phyloP scores from a whole-genome alignment of 1,139 yeast species.

The Suhomyces kunorum region DNA sequence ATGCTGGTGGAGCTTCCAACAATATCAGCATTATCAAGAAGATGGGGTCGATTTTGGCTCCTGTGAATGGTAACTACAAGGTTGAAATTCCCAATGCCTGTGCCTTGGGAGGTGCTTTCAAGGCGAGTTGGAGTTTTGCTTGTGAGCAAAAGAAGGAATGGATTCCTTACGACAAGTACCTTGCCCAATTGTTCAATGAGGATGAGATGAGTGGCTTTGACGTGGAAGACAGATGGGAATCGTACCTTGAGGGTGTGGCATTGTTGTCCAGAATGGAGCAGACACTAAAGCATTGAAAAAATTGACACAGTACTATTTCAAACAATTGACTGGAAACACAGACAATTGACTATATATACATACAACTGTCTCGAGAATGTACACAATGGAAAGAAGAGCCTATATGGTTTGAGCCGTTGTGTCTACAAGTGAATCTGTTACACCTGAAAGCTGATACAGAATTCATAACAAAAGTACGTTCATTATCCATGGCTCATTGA shows the following conservation, averaged over 20 bases:
- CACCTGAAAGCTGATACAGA: no score
- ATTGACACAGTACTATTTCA: neutral
- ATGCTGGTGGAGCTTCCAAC: constrained; percentile 86
- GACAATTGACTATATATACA: no score
- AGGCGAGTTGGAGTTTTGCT: constrained; percentile 70
- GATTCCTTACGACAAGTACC: constrained; percentile 43
- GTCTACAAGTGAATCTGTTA: no score
- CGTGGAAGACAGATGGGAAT: constrained; percentile 46
- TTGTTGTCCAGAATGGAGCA: constrained; percentile 52
- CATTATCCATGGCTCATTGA: no score
- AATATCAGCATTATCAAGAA: constrained; percentile 66
- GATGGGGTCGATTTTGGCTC: constrained; percentile 72
- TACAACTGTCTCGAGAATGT: no score
- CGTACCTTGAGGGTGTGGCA: constrained; percentile 52
- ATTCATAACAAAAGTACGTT: no score
- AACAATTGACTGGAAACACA: neutral
- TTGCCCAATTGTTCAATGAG: constrained; percentile 41
- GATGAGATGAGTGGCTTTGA: constrained; percentile 48
- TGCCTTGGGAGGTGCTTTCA: constrained; percentile 92
- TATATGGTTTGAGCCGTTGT: no score
- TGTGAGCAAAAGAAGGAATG: constrained; percentile 39
- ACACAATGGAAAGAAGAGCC: no score
- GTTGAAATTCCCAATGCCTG: constrained; percentile 87
- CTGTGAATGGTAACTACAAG: constrained; percentile 61
- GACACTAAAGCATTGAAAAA: constrained; percentile 24